A percentile compares a stretch with the other conserved stretches of the same genome.
phyloP scores from a whole-genome alignment of 1,139 yeast species.

The Geotrichum citri-aurantii region DNA sequence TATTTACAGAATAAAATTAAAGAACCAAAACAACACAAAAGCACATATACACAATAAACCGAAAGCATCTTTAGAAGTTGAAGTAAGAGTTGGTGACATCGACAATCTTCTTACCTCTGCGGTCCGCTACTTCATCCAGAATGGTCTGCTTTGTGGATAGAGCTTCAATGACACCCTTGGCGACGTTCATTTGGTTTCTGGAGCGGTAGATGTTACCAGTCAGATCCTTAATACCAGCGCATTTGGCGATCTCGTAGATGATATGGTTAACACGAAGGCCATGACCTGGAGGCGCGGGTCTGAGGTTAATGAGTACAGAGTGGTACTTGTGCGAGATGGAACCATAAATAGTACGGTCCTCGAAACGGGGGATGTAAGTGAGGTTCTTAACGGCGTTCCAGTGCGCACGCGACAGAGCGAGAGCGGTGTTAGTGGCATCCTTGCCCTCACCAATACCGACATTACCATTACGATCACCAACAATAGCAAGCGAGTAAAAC shows the following conservation, averaged over 20 bases:
- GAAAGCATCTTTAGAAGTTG: constrained; percentile 27
- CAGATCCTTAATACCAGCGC: constrained; percentile 91
- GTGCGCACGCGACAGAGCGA: constrained; percentile 79
- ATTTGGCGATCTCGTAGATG: constrained; percentile 86
- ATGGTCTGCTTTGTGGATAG: constrained; percentile 67
- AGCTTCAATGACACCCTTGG: constrained; percentile 86
- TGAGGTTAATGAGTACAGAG: constrained; percentile 74
- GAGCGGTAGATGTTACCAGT: constrained; percentile 89
- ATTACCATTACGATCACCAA: constrained; percentile 91
- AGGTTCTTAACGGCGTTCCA: constrained; percentile 92
- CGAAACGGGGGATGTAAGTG: constrained; percentile 76
- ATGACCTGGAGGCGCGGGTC: constrained; percentile 89
- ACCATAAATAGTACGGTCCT: constrained; percentile 86
- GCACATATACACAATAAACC: not conserved
- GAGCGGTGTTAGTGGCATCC: constrained; percentile 69
- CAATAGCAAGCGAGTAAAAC: constrained; percentile 80
- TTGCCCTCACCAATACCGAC: constrained; percentile 95
- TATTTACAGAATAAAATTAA: constrained; percentile 1
- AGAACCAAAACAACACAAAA: not conserved
- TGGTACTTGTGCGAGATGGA: constrained; percentile 78
- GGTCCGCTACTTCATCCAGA: constrained; percentile 80
- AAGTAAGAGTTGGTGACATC: constrained; percentile 87
- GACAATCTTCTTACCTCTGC: constrained; percentile 91
- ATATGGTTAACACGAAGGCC: constrained; percentile 91
- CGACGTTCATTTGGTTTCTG: constrained; percentile 90